Evolutionary conservation across 2,329 filamentous ascomycete genomes (phyloP).

Genomic region (Boeremia lycopersici): DNA sequence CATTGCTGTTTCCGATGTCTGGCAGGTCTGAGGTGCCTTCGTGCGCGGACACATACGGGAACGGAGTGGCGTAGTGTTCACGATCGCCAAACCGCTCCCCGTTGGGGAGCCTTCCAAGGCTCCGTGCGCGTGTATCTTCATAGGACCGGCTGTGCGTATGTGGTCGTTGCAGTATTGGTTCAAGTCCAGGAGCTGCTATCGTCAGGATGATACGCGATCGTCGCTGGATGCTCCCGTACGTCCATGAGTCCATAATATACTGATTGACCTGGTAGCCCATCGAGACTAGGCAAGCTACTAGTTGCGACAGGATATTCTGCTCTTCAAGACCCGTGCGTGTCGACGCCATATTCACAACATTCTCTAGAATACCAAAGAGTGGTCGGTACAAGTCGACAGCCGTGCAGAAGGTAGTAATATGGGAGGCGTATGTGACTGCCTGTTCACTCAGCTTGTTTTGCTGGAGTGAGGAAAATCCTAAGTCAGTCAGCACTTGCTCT

Average conservation of each 20-base stretch:
- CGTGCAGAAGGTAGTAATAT: conserved; percentile 77
- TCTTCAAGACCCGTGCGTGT: conserved; percentile 51
- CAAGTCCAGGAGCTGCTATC: conserved; percentile 70
- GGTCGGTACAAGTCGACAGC: conserved; percentile 78
- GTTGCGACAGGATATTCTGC: conserved; percentile 73
- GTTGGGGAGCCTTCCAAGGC: conserved; percentile 57
- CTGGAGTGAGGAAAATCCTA: conserved; percentile 72
- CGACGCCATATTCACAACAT: conserved; percentile 71
- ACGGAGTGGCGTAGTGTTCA: conserved; percentile 61
- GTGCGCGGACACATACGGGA: conserved; percentile 60
- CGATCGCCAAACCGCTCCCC: conserved; percentile 62
- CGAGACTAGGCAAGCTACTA: conserved; percentile 74
- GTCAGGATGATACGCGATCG: conserved; percentile 72
- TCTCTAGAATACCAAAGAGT: conserved; percentile 77
- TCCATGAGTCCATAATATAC: conserved; percentile 72
- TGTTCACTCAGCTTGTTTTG: conserved; percentile 57
- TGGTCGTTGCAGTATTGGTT: conserved; percentile 61
- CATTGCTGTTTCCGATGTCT: conserved; percentile 64
- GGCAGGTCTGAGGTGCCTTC: conserved; percentile 68
- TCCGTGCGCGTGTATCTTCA: conserved; percentile 32
- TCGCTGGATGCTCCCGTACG: conserved; percentile 68
- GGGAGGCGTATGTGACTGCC: conserved; percentile 73
- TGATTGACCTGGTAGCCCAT: conserved; percentile 78
- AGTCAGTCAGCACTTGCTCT: not conserved
- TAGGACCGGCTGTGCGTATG: conserved; percentile 68